These are phyloP conservation scores for Ogataea hybrid DNA, from an alignment of 1,139 yeast genomes.

Conservation along the genomic window DNA sequence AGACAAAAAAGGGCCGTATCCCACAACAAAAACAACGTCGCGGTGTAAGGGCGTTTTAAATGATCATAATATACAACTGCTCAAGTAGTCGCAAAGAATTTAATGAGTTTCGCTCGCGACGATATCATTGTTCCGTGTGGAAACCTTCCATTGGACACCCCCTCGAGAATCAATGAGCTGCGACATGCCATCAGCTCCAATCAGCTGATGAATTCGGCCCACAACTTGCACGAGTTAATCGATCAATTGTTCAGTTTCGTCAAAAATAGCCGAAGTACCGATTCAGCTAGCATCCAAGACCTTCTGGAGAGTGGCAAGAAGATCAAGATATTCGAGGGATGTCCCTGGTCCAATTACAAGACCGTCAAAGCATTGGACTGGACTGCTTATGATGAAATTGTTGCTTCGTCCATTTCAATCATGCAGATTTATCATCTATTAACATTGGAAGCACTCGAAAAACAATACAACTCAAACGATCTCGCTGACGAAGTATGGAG, in stretches of 20 bases:
- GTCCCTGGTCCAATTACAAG: slow-evolving; percentile 18
- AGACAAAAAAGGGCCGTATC: slow-evolving; percentile 1
- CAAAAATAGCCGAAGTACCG: not conserved
- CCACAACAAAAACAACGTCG: slow-evolving; percentile 1
- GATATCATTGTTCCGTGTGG: slow-evolving; percentile 11
- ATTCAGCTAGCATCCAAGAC: not conserved
- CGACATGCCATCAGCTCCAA: slow-evolving; percentile 14
- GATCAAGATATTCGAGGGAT: slow-evolving; percentile 1
- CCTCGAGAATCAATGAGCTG: slow-evolving; percentile 13
- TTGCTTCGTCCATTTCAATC: slow-evolving; percentile 18
- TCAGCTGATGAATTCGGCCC: slow-evolving; percentile 24
- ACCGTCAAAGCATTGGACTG: slow-evolving; percentile 6
- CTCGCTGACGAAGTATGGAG: slow-evolving; percentile 22
- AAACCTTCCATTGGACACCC: slow-evolving; percentile 2
- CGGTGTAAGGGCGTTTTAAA: not conserved
- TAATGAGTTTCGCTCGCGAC: slow-evolving; percentile 5
- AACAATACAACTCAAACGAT: slow-evolving; percentile 4
- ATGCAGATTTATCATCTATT: slow-evolving; percentile 16
- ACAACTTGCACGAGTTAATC: slow-evolving; percentile 22
- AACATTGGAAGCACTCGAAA: slow-evolving; percentile 16
- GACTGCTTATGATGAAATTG: slow-evolving; percentile 25
- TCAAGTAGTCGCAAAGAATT: not conserved
- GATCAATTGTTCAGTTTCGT: slow-evolving; percentile 19
- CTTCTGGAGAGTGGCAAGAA: slow-evolving; percentile 10
- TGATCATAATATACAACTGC: not conserved